A percentile compares a stretch with the other conserved stretches of the same genome.
phyloP scores from a whole-genome alignment of 2,329 filamentous ascomycete species.

The Dactylellina parvicollis region DNA sequence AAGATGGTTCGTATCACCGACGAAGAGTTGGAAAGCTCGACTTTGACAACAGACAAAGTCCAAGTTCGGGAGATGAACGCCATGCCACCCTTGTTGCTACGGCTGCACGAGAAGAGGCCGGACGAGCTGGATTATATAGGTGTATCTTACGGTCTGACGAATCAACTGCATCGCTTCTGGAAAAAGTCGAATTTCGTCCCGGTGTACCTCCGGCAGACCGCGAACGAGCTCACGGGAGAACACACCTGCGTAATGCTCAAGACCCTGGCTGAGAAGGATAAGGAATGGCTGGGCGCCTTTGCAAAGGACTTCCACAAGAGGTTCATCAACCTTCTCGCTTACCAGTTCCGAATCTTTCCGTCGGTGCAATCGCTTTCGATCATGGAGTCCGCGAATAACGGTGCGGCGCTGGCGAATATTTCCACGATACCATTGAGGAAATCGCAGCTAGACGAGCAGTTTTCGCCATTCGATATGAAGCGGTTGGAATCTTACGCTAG shows the following conservation, averaged over 20 bases:
- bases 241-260: slow-evolving; percentile 98
- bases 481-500: slow-evolving; percentile 94
- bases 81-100: slow-evolving; percentile 93
- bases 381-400: slow-evolving; percentile 81
- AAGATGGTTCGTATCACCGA: slow-evolving; percentile 83
- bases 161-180: slow-evolving; percentile 93
- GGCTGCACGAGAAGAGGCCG: slow-evolving; percentile 82
- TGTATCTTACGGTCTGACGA: slow-evolving; percentile 92
- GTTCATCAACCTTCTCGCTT: slow-evolving; percentile 89
- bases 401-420: slow-evolving; percentile 71
- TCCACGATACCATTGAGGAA: slow-evolving; percentile 71
- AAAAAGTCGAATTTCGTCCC: slow-evolving; percentile 86
- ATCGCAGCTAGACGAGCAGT: slow-evolving; percentile 75
- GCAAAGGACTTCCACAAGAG: slow-evolving; percentile 91
- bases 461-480: slow-evolving; percentile 94
- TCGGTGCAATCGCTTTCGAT: slow-evolving; percentile 83
- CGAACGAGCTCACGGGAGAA: slow-evolving; percentile 95
- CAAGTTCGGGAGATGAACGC: slow-evolving; percentile 87
- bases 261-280: slow-evolving; percentile 76
- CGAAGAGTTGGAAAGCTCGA: slow-evolving; percentile 78
- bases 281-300: slow-evolving; percentile 88
- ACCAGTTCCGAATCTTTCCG: slow-evolving; percentile 87
- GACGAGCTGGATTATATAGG: slow-evolving; percentile 89
- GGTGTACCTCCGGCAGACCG: slow-evolving; percentile 91
- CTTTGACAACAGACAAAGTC: slow-evolving; percentile 84